A percentile compares a stretch with the other conserved stretches of the same genome.
These are phyloP conservation scores for Parascedosporium putredinis DNA, from an alignment of 2,329 filamentous ascomycete species.

Conservation along the genomic window DNA sequence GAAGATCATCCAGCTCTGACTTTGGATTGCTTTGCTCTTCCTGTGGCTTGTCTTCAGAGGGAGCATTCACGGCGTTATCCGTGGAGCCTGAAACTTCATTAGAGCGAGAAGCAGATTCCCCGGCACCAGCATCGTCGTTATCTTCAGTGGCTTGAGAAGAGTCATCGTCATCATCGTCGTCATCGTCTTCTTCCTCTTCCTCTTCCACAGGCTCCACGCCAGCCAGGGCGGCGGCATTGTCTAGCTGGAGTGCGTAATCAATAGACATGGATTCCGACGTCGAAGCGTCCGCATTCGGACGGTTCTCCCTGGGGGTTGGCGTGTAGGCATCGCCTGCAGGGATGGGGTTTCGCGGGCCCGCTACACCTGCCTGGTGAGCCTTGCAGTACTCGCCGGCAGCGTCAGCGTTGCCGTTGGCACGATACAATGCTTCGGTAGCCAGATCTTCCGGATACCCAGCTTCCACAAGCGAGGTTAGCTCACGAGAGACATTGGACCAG, in stretches of 20 bases:
- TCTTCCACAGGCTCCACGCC: too few species aligned
- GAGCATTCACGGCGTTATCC: conserved; percentile 13
- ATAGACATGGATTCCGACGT: conserved; percentile 22
- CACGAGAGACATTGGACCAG: conserved; percentile 27
- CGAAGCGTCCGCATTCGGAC: conserved; percentile 1
- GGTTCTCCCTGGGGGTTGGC: conserved; percentile 14
- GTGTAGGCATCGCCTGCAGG: conserved; percentile 46
- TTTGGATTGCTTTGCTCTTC: conserved; percentile 35
- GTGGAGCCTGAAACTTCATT: conserved; percentile 15
- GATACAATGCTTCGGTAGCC: conserved; percentile 69
- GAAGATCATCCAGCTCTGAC: conserved; percentile 70
- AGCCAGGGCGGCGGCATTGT: conserved; percentile 1
- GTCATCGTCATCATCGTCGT: conserved; percentile 14
- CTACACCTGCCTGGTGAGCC: conserved; percentile 45
- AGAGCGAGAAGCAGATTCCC: conserved; percentile 13
- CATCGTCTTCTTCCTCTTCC: conserved; percentile 14
- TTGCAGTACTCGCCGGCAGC: conserved; percentile 66
- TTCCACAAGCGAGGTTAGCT: conserved; percentile 22
- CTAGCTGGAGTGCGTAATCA: conserved; percentile 16
- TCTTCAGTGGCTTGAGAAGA: conserved; percentile 10
- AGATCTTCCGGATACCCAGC: conserved; percentile 43
- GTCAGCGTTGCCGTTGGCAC: conserved; percentile 57
- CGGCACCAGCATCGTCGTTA: conserved; percentile 8
- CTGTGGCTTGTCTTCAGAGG: conserved; percentile 17
- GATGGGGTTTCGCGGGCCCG: conserved; percentile 56